phyloP scores from a whole-genome alignment of 1,284 basidiomycete species.

The Serendipita sp. region DNA sequence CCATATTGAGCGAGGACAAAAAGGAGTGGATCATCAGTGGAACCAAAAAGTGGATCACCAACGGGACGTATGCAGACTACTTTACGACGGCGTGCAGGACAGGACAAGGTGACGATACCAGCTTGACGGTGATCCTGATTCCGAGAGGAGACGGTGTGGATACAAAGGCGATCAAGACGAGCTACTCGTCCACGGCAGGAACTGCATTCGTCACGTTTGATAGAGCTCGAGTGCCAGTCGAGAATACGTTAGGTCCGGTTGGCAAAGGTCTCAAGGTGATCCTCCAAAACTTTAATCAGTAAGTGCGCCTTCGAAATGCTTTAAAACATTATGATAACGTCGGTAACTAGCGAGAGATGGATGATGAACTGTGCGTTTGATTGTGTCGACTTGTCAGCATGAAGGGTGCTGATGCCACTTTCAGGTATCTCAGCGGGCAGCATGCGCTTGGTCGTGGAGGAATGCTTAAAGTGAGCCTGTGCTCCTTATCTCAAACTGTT shows the following conservation, averaged over 20 bases:
- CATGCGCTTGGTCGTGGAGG: slow-evolving; percentile 19
- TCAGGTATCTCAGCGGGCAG: slow-evolving; percentile 12
- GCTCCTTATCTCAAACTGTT: neutral
- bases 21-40: slow-evolving; percentile 30
- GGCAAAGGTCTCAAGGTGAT: slow-evolving; percentile 40
- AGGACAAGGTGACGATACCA: slow-evolving; percentile 22
- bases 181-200: slow-evolving; percentile 30
- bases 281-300: slow-evolving; percentile 20
- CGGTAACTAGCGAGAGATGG: slow-evolving; percentile 16
- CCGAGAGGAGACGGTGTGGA: slow-evolving; percentile 32
- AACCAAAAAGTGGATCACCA: slow-evolving; percentile 42
- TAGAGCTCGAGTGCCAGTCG: slow-evolving; percentile 40
- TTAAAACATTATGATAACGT: too few relatives aligned
- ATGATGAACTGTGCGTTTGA: slow-evolving; percentile 17
- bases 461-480: slow-evolving; percentile 18
- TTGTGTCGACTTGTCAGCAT: slow-evolving; percentile 14
- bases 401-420: neutral
- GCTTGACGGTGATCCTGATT: slow-evolving; percentile 40
- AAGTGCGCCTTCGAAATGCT: neutral
- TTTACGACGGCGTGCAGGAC: slow-evolving; percentile 22
- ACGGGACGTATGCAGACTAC: slow-evolving; percentile 31
- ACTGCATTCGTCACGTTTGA: slow-evolving; percentile 46
- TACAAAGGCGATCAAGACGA: slow-evolving; percentile 41
- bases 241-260: slow-evolving; percentile 41
- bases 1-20: slow-evolving; percentile 35